These are phyloP conservation scores for Geotrichum cucujoidarum DNA, from an alignment of 1,139 yeast genomes.

Conservation along the genomic window DNA sequence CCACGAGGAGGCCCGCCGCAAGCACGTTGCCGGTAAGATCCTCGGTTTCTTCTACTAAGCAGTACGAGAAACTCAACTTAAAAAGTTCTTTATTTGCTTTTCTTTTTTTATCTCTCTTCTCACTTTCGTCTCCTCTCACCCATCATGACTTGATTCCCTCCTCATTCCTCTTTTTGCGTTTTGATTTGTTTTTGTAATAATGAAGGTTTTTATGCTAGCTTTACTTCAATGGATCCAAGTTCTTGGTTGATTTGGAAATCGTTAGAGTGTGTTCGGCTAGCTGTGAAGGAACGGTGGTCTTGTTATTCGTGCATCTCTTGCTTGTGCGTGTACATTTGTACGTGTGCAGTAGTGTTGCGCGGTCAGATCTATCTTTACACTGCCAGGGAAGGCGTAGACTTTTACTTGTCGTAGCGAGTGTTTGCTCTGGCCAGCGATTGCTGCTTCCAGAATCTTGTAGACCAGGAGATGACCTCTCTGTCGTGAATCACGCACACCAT, in stretches of 20 bases:
- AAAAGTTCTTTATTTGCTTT: conserved; percentile 5
- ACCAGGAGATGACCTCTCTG: no score
- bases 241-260: conserved; percentile 6
- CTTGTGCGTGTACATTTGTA: no score
- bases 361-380: not conserved
- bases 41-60: conserved; percentile 87
- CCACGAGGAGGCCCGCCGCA: conserved; percentile 99
- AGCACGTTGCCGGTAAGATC: conserved; percentile 98
- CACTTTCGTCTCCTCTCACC: no score
- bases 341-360: no score
- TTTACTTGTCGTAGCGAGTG: no score
- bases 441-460: no score
- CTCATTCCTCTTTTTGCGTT: not conserved
- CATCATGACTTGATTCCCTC: no score
- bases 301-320: no score
- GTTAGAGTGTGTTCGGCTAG: not conserved
- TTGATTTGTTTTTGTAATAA: not conserved
- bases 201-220: conserved; percentile 1
- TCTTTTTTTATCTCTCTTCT: not conserved
- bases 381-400: not conserved
- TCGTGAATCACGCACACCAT: no score
- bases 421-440: no score
- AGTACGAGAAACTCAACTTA: not conserved
- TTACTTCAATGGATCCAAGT: conserved; percentile 7
- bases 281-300: not conserved